Evolutionary conservation across 169 alveolate genomes (phyloP).

Genomic region (Plasmodium cynomolgi): DNA sequence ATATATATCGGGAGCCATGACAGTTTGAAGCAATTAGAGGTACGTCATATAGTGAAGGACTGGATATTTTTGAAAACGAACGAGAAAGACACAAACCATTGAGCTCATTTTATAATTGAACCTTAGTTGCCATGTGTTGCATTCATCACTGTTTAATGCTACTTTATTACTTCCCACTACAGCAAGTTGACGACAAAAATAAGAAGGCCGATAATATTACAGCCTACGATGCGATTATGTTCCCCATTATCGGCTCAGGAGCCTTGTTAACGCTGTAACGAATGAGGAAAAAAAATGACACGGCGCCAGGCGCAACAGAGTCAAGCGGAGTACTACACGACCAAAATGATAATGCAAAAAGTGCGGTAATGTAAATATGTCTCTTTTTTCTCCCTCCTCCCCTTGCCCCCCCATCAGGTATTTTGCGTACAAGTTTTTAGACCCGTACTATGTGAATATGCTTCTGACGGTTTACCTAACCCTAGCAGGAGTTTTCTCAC

Average conservation of each 20-base stretch:
- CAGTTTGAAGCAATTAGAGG: constrained; percentile 73
- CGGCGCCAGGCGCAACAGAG: background rate
- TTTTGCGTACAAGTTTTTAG: constrained; percentile 75
- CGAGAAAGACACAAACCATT: background rate
- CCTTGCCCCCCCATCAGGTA: constrained; percentile 20
- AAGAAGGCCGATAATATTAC: constrained; percentile 68
- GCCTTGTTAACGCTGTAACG: constrained; percentile 67
- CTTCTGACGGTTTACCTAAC: constrained; percentile 65
- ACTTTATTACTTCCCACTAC: background rate
- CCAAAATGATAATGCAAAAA: background rate
- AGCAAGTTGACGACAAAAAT: constrained; percentile 27
- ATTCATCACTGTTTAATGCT: background rate
- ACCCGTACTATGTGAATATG: constrained; percentile 70
- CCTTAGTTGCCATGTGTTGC: background rate
- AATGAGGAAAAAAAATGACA: background rate
- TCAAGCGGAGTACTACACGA: background rate
- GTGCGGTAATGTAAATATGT: background rate
- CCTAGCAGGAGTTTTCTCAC: constrained; percentile 66
- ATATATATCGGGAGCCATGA: constrained; percentile 74
- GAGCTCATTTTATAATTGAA: background rate
- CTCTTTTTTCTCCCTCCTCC: background rate
- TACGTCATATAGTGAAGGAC: background rate
- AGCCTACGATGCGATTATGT: constrained; percentile 72
- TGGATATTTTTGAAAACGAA: background rate
- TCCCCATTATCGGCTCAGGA: constrained; percentile 75